Evolutionary conservation across 2,329 filamentous ascomycete genomes (phyloP), one percentile per base, ranked within the genome.

Genomic region (Pleochaeta shiraiana): DNA sequence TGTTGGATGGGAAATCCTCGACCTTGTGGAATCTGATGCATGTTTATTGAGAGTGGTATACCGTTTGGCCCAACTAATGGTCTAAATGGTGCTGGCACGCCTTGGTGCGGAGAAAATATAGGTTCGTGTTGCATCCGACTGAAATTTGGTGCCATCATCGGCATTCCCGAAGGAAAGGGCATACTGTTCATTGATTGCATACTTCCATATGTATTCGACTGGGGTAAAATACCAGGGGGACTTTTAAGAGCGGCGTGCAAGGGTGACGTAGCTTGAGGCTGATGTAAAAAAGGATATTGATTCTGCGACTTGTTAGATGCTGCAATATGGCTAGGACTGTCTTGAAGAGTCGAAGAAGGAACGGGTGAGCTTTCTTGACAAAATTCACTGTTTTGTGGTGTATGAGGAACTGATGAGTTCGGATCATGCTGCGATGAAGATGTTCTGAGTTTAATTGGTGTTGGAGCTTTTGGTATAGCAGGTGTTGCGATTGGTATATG

Each of bases 401-500:
- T 81, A 67, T 86, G 84, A 2, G 89, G 87, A 21, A 70, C 86
- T 6, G 83, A 81, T 7, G 82, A 78, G 71, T 85, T 83, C 11
- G 83, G 83, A 30, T 85, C 86, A 72, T 93, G 90, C 68, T 95
- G 89, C 55, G 83, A 76, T 59, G 83, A 76, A 66, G 67, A 66
- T 21, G 91, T 88, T 64, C 89, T 84, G 43, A 84, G 81, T 67
- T 87, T 86, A 68, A 84, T 86, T 9, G 90, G 88, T 14, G 88
- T 91, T 4, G 90, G 84, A 24, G 85, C 85, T 73, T 95, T 95
- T 14, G 90, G 85, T 59, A 95, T 76, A 30, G 84, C 85, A 7
- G 93, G 92, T 37, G 88, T 93, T 11, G 88, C 87, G 66, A 89
- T 79, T 31, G 86, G 77, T 63, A 92, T 81, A 72, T 90, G 88